These are phyloP conservation scores for Circinella minor DNA, from an alignment of 371 early-diverging fungal species.

Conservation along the genomic window DNA sequence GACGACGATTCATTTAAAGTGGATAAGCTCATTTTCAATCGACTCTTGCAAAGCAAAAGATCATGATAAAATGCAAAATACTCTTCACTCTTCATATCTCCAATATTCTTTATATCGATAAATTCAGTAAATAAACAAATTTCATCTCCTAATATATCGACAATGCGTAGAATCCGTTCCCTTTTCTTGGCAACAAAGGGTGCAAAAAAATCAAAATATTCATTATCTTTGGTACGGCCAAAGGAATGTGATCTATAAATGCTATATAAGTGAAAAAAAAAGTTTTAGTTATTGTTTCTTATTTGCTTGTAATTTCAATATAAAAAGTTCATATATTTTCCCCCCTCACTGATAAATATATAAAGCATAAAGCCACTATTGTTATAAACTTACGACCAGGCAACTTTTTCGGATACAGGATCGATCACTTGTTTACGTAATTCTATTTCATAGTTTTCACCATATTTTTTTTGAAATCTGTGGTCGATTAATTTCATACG, in stretches of 20 bases:
- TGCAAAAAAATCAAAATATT: constrained; percentile 4
- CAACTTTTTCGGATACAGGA: no score
- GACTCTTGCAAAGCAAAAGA: constrained; percentile 2
- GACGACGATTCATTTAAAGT: not conserved
- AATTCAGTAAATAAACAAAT: constrained; percentile 8
- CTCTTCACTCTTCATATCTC: not conserved
- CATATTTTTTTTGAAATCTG: no score
- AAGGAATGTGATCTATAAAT: not conserved
- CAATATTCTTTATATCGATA: constrained; percentile 9
- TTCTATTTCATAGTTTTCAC: no score
- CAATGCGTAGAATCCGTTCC: not conserved
- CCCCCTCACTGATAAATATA: no score
- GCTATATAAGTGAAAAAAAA: not conserved
- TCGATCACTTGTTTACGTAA: no score
- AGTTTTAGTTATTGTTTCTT: not conserved
- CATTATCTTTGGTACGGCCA: not conserved
- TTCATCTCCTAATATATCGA: not conserved
- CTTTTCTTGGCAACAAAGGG: constrained; percentile 1
- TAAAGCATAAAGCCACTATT: no score
- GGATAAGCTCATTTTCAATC: not conserved
- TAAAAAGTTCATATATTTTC: no score
- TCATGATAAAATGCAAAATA: not conserved
- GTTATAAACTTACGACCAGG: no score
- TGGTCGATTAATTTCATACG: no score
- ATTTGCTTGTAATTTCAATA: not conserved